phyloP scores from a whole-genome alignment of 176 grass and related monocot genomes.

The Ensete glaucum region DNA sequence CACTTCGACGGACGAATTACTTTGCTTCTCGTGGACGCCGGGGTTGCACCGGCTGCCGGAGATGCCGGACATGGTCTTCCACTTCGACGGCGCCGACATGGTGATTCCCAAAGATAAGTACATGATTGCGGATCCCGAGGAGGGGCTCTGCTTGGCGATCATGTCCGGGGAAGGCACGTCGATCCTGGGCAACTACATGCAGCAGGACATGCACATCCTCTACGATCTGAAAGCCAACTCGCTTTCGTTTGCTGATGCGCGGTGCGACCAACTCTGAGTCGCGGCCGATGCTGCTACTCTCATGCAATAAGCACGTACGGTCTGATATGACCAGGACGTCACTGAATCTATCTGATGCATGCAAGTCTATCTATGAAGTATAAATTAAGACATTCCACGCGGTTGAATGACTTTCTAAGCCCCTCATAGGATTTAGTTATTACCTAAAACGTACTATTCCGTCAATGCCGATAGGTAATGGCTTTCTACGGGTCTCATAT shows the following conservation, averaged over 20 bases:
- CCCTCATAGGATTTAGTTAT: too few relatives aligned
- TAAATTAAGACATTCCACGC: too few relatives aligned
- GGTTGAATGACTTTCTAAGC: too few relatives aligned
- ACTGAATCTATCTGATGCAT: too few relatives aligned
- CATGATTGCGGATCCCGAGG: neutral
- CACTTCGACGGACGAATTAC: neutral
- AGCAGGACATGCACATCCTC: slow-evolving; percentile 27
- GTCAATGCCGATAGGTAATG: too few relatives aligned
- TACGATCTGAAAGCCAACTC: slow-evolving; percentile 8
- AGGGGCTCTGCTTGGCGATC: slow-evolving; percentile 30
- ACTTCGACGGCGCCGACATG: slow-evolving; percentile 2
- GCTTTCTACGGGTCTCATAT: too few relatives aligned
- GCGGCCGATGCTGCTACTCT: too few relatives aligned
- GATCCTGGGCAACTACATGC: slow-evolving; percentile 22
- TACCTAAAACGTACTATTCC: too few relatives aligned
- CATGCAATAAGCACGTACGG: too few relatives aligned
- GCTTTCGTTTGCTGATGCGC: slow-evolving; percentile 18
- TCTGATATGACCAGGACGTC: too few relatives aligned
- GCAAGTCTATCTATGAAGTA: too few relatives aligned
- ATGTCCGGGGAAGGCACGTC: neutral
- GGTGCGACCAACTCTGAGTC: slow-evolving; percentile 7
- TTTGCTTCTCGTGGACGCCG: slow-evolving; percentile 4
- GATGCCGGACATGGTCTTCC: neutral
- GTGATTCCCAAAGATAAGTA: neutral
- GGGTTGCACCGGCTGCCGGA: neutral